Conservation (phyloP, 2,329 filamentous ascomycete genomes). For the Achaetomium macrosporum region DNA sequence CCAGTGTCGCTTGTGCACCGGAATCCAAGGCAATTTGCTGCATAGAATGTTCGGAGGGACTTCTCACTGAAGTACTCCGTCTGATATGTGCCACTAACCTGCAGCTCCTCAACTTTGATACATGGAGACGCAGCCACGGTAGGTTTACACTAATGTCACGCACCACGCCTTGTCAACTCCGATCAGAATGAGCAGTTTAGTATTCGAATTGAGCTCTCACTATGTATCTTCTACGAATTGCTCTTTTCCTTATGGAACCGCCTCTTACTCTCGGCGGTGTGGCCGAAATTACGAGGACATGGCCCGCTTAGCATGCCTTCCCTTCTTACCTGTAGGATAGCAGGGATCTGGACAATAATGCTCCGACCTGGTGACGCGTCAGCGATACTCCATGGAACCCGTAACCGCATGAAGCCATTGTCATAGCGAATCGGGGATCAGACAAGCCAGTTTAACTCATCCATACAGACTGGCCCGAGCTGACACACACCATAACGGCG, state of each 20-base stretch:
- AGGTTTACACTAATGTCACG: no score
- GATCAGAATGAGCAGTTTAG: neutral
- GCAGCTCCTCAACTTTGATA: neutral
- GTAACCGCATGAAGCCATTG: neutral
- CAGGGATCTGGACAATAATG: neutral
- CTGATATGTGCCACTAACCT: no score
- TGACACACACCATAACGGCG: conserved; percentile 50
- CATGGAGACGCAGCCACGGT: no score
- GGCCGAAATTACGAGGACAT: neutral
- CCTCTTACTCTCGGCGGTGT: neutral
- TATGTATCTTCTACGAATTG: no score
- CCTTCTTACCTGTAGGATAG: conserved; percentile 7
- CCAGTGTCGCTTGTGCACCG: neutral
- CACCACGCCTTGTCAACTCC: neutral
- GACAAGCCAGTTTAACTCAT: conserved; percentile 37
- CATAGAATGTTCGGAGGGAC: neutral
- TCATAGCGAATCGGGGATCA: conserved; percentile 23
- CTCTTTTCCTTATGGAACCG: neutral
- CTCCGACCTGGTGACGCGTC: conserved; percentile 13
- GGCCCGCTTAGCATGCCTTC: neutral
- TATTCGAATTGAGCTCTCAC: neutral
- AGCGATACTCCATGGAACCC: conserved; percentile 8
- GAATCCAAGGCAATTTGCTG: neutral
- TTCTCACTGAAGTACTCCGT: neutral
- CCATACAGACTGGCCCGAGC: conserved; percentile 30